Conservation (phyloP, 495 filamentous ascomycete genomes). For the Glonium stellatum region DNA sequence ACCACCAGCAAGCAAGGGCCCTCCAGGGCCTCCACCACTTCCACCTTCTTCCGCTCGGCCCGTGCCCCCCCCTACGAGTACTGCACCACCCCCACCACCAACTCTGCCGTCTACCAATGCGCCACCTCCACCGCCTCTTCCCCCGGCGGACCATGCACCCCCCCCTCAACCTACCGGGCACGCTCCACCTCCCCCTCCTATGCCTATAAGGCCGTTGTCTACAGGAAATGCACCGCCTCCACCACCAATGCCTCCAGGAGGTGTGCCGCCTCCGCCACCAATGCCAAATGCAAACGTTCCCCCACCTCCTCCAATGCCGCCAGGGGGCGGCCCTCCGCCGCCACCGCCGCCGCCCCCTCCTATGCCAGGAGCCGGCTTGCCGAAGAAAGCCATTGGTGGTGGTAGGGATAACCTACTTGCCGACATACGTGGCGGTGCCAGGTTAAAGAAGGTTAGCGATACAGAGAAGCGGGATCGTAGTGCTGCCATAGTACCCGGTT, state of each 20-base stretch:
- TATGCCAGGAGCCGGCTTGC: conserved; percentile 51
- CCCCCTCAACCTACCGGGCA: conserved; percentile 17
- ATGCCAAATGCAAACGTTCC: conserved; percentile 45
- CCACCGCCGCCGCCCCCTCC: too few species aligned
- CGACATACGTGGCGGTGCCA: conserved; percentile 63
- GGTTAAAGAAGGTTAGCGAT: conserved; percentile 75
- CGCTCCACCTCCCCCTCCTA: conserved; percentile 21
- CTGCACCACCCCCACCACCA: conserved; percentile 35
- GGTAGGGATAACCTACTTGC: conserved; percentile 65
- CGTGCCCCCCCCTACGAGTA: conserved; percentile 35
- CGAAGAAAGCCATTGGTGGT: conserved; percentile 42
- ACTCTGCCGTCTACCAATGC: conserved; percentile 37
- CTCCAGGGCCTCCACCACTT: conserved; percentile 21
- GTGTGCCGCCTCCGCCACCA: conserved; percentile 42
- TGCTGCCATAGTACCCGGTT: conserved; percentile 56
- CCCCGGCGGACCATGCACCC: conserved; percentile 29
- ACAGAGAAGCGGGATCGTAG: conserved; percentile 75
- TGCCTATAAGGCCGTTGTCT: conserved; percentile 25
- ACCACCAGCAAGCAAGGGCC: conserved; percentile 59
- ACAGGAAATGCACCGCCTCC: conserved; percentile 28
- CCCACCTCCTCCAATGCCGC: conserved; percentile 62
- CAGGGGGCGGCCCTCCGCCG: conserved; percentile 56
- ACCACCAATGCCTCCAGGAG: conserved; percentile 38
- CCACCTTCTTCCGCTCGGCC: conserved; percentile 21
- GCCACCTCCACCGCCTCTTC: conserved; percentile 35